Percentiles rank a stretch among this genome's conserved stretches.
Evolutionary conservation across 106 monocot genomes (phyloP).

Genomic region (Allium sativum): DNA sequence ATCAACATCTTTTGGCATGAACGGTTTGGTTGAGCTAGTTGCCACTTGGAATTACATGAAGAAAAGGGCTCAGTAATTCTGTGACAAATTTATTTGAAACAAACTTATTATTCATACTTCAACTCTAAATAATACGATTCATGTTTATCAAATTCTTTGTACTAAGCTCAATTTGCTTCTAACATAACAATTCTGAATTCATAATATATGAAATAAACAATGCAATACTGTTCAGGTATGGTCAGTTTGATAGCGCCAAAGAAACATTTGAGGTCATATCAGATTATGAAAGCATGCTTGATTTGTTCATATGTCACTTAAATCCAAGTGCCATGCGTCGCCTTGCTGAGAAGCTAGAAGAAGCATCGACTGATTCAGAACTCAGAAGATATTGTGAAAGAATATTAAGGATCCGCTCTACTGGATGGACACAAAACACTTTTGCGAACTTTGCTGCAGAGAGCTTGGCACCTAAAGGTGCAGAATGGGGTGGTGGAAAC

Average conservation of each 20-base stretch:
- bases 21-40: too few species aligned
- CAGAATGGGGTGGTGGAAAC: slow-evolving; percentile 99
- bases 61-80: too few species aligned
- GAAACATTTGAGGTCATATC: slow-evolving; percentile 95
- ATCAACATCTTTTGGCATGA: too few species aligned
- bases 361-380: slow-evolving; percentile 60
- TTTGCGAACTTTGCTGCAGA: slow-evolving; percentile 98
- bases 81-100: too few species aligned
- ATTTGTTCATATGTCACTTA: slow-evolving; percentile 92
- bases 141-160: too few species aligned
- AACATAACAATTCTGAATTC: too few species aligned
- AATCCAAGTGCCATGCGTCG: slow-evolving; percentile 94
- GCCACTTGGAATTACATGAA: too few species aligned
- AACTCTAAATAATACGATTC: too few species aligned
- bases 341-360: slow-evolving; percentile 86
- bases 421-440: slow-evolving; percentile 91
- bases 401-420: slow-evolving; percentile 80
- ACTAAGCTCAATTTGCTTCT: too few species aligned
- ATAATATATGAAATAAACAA: too few species aligned
- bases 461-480: slow-evolving; percentile 95
- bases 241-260: slow-evolving; percentile 96
- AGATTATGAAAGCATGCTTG: slow-evolving; percentile 92
- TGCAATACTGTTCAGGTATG: slow-evolving; percentile 47
- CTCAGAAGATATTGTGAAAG: slow-evolving; percentile 83
- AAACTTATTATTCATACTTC: too few species aligned